These are phyloP conservation scores for Parietaria judaica DNA, from an alignment of 306 rosid species.

Conservation along the genomic window DNA sequence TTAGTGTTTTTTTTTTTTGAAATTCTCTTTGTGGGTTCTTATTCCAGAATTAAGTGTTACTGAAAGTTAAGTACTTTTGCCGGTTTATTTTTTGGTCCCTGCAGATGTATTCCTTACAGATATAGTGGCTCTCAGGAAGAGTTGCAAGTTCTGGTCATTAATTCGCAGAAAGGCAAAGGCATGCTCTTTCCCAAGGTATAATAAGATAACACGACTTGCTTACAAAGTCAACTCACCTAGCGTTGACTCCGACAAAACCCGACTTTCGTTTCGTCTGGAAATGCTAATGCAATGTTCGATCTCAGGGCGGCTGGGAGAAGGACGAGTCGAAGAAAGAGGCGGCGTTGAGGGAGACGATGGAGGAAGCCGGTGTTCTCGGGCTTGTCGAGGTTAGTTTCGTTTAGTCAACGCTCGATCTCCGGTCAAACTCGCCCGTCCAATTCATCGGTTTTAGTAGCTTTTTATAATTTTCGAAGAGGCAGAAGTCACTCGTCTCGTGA, in stretches of 20 bases:
- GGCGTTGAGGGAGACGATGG: constrained; percentile 74
- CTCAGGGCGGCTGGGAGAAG: constrained; percentile 90
- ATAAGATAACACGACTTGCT: no score
- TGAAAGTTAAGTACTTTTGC: no score
- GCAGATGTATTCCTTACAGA: constrained; percentile 93
- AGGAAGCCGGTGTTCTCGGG: constrained; percentile 92
- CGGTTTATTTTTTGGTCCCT: constrained; percentile 8
- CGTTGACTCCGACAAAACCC: no score
- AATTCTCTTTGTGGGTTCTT: background rate
- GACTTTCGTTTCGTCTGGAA: background rate
- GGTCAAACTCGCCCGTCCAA: no score
- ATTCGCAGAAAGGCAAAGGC: constrained; percentile 84
- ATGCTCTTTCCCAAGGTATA: constrained; percentile 87
- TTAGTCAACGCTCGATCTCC: no score
- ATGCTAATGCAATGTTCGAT: background rate
- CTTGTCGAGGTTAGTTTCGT: constrained; percentile 50
- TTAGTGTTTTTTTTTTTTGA: constrained; percentile 24
- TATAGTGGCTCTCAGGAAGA: constrained; percentile 41
- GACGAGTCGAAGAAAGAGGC: constrained; percentile 87
- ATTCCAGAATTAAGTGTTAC: no score
- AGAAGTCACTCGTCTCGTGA: no score
- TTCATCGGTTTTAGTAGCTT: no score
- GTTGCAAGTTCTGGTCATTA: constrained; percentile 71
- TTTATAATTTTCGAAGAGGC: no score
- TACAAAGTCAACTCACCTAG: background rate